Percentiles rank a stretch among this genome's conserved stretches.
phyloP scores from a whole-genome alignment of 768 basidiomycete species.

The Rhizopogon salebrosus region DNA sequence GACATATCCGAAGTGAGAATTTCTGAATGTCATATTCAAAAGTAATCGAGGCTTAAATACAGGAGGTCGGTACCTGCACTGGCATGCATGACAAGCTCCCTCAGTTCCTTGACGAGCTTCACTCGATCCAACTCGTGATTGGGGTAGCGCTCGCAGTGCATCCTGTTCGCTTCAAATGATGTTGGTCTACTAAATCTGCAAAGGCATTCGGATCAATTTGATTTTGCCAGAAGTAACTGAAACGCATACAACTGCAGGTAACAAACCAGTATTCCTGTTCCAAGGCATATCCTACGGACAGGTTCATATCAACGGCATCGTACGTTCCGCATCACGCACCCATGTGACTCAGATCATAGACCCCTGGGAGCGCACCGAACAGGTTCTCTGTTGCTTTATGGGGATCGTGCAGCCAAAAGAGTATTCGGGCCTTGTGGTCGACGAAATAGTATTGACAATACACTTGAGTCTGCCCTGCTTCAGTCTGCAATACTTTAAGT shows the following conservation, averaged over 20 bases:
- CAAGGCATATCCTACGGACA: slow-evolving; percentile 12
- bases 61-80: slow-evolving; percentile 14
- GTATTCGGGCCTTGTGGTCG: neutral
- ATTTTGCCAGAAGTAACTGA: neutral
- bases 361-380: neutral
- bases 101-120: slow-evolving; percentile 1
- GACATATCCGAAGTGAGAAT: slow-evolving; percentile 6
- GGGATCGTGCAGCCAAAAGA: slow-evolving; percentile 2
- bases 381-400: neutral
- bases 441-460: slow-evolving; percentile 5
- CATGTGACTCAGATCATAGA: neutral
- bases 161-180: neutral
- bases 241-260: neutral
- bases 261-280: slow-evolving; percentile 20
- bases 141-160: slow-evolving; percentile 4
- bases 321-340: neutral
- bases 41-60: neutral
- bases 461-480: neutral
- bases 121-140: neutral
- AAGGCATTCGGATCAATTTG: neutral
- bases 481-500: neutral
- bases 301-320: neutral
- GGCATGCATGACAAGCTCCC: slow-evolving; percentile 2
- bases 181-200: neutral
- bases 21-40: slow-evolving; percentile 2